Conservation (phyloP, 768 basidiomycete species). For the Leccinum subgranulosum region DNA sequence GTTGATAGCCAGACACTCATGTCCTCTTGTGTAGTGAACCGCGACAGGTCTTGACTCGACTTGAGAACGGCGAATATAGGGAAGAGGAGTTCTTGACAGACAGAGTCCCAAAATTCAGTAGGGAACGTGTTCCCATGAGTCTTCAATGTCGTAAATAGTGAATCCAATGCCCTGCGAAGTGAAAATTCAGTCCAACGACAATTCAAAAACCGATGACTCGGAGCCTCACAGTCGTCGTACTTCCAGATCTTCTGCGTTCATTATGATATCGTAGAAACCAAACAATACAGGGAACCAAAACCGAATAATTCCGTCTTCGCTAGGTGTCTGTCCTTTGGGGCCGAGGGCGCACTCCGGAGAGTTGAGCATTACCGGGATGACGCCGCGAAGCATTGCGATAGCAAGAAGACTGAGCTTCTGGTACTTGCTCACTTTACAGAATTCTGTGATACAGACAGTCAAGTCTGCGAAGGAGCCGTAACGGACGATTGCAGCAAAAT, state of each 20-base stretch:
- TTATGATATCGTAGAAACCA: slow-evolving; percentile 99
- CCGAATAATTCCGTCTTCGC: slow-evolving; percentile 87
- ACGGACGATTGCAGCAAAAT: slow-evolving; percentile 87
- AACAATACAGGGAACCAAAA: slow-evolving; percentile 98
- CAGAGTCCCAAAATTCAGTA: slow-evolving; percentile 95
- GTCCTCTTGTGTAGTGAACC: slow-evolving; percentile 95
- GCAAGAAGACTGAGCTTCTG: slow-evolving; percentile 97
- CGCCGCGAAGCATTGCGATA: slow-evolving; percentile 92
- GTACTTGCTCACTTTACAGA: slow-evolving; percentile 99
- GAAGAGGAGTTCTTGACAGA: slow-evolving; percentile 94
- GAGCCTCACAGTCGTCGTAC: slow-evolving; percentile 85
- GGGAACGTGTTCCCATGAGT: slow-evolving; percentile 82
- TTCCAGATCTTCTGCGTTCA: slow-evolving; percentile 99
- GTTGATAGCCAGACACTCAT: slow-evolving; percentile 99
- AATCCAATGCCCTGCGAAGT: slow-evolving; percentile 81
- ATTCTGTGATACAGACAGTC: slow-evolving; percentile 96
- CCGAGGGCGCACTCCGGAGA: slow-evolving; percentile 63
- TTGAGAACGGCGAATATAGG: slow-evolving; percentile 97
- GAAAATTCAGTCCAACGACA: slow-evolving; percentile 7
- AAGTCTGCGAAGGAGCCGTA: slow-evolving; percentile 95
- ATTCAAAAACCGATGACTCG: not conserved
- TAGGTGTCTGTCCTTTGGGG: slow-evolving; percentile 34
- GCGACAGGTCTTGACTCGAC: slow-evolving; percentile 86
- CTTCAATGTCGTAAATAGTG: slow-evolving; percentile 91
- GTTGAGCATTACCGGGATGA: slow-evolving; percentile 88